Evolutionary conservation across 179 eudicot species (phyloP).

Genomic region (Pouteria campechiana): DNA sequence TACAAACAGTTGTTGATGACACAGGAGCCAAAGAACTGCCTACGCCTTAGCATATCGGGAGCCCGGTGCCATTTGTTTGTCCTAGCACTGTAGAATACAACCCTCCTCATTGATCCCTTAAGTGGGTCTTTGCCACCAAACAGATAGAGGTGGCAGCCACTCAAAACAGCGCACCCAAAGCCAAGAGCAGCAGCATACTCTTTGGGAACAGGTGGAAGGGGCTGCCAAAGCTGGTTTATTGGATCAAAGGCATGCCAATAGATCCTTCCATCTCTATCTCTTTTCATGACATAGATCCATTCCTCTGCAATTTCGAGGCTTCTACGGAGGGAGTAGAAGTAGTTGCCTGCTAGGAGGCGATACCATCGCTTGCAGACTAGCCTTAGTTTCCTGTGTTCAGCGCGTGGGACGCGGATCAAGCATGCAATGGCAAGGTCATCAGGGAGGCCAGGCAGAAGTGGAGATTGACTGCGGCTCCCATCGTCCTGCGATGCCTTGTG

Average conservation of each 20-base stretch:
- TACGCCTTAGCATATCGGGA: slow-evolving; percentile 76
- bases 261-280: slow-evolving; percentile 69
- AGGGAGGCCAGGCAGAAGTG: slow-evolving; percentile 81
- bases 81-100: slow-evolving; percentile 66
- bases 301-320: slow-evolving; percentile 55
- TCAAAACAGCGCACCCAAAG: slow-evolving; percentile 84
- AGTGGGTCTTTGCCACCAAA: slow-evolving; percentile 88
- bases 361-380: slow-evolving; percentile 85
- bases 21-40: slow-evolving; percentile 83
- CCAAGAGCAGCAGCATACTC: slow-evolving; percentile 76
- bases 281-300: slow-evolving; percentile 78
- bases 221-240: slow-evolving; percentile 60
- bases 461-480: slow-evolving; percentile 51
- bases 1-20: slow-evolving; percentile 86
- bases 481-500: slow-evolving; percentile 65
- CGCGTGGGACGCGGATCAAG: slow-evolving; percentile 75
- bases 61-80: slow-evolving; percentile 94
- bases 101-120: slow-evolving; percentile 93
- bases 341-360: slow-evolving; percentile 76
- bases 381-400: slow-evolving; percentile 66
- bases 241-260: slow-evolving; percentile 93
- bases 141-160: slow-evolving; percentile 74
- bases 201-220: slow-evolving; percentile 85
- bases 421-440: slow-evolving; percentile 94
- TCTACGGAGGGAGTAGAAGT: slow-evolving; percentile 66